Conservation (phyloP, 1,139 yeast species). For the Zygoascus sp. region DNA sequence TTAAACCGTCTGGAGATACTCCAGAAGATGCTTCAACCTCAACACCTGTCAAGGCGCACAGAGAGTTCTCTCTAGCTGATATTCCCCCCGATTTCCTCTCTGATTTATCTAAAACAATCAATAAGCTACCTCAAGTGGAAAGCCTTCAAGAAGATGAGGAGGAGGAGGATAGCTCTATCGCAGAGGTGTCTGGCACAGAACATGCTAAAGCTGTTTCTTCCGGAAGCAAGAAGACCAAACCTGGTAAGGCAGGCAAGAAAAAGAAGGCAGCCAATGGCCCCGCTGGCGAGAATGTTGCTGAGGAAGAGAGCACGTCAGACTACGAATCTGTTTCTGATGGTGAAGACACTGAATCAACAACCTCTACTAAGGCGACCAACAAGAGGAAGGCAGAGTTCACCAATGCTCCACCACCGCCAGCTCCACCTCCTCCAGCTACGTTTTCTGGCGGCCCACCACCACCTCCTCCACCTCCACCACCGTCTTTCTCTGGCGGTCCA, state of each 20-base stretch:
- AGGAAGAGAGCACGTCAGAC: background rate
- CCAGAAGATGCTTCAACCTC: background rate
- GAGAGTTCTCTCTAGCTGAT: background rate
- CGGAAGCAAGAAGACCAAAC: background rate
- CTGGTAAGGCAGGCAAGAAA: too few species aligned
- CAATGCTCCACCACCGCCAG: too few species aligned
- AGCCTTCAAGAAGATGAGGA: background rate
- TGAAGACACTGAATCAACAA: background rate
- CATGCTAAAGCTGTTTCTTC: slow-evolving; percentile 6
- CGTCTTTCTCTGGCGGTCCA: slow-evolving; percentile 22
- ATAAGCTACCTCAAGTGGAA: slow-evolving; percentile 2
- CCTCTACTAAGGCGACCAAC: background rate
- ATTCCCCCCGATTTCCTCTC: slow-evolving; percentile 15
- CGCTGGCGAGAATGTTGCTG: background rate
- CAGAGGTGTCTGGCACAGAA: slow-evolving; percentile 11
- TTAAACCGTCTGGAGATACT: background rate
- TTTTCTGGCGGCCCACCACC: slow-evolving; percentile 20
- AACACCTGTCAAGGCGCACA: background rate
- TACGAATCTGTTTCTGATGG: background rate
- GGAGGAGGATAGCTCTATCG: slow-evolving; percentile 1
- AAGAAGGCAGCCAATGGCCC: too few species aligned
- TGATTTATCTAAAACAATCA: slow-evolving; percentile 14
- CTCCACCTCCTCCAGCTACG: too few species aligned
- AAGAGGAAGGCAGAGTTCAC: too few species aligned
- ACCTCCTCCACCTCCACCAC: slow-evolving; percentile 36